A percentile compares a stretch with the other conserved stretches of the same genome.
These are phyloP conservation scores for Xylaria sp. DNA, from an alignment of 2,329 filamentous ascomycete genomes.

Conservation along the genomic window DNA sequence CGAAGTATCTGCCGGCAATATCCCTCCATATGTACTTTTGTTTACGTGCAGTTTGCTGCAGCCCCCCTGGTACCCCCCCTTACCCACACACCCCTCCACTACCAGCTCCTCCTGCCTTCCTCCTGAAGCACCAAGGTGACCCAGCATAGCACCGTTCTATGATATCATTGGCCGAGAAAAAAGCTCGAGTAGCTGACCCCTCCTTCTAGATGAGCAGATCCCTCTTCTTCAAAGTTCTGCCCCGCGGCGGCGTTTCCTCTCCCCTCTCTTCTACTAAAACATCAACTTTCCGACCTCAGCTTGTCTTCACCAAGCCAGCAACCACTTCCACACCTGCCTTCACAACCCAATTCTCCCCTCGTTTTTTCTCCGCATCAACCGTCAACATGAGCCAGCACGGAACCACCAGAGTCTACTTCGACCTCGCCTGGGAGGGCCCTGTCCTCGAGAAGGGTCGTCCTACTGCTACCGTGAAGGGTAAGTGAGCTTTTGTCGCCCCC, in stretches of 20 bases:
- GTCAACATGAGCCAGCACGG: constrained; percentile 42
- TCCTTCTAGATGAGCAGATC: constrained; percentile 41
- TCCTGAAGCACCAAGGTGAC: constrained; percentile 25
- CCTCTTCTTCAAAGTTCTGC: constrained; percentile 42
- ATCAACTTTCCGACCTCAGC: constrained; percentile 49
- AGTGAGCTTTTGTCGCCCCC: constrained; percentile 50
- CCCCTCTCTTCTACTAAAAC: constrained; percentile 50
- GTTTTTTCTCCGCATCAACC: constrained; percentile 68
- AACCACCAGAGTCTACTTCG: constrained; percentile 38
- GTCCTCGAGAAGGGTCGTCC: constrained; percentile 69
- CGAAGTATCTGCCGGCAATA: constrained; percentile 30
- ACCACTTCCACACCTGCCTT: constrained; percentile 51
- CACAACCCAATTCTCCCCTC: constrained; percentile 46
- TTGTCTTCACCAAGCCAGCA: constrained; percentile 50
- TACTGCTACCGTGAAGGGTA: constrained; percentile 69
- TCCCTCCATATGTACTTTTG: constrained; percentile 22
- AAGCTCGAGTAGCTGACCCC: constrained; percentile 40
- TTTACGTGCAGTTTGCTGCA: not conserved
- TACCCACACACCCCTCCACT: constrained; percentile 35
- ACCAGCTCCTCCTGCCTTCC: constrained; percentile 24
- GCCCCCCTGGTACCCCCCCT: constrained; percentile 19
- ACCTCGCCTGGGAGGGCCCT: constrained; percentile 73
- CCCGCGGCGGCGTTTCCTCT: constrained; percentile 42
- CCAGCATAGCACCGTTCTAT: constrained; percentile 38
- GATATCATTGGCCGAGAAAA: constrained; percentile 41